These are phyloP conservation scores for Solanum sejunctum DNA, from an alignment of 257 asterid genomes.

Conservation along the genomic window DNA sequence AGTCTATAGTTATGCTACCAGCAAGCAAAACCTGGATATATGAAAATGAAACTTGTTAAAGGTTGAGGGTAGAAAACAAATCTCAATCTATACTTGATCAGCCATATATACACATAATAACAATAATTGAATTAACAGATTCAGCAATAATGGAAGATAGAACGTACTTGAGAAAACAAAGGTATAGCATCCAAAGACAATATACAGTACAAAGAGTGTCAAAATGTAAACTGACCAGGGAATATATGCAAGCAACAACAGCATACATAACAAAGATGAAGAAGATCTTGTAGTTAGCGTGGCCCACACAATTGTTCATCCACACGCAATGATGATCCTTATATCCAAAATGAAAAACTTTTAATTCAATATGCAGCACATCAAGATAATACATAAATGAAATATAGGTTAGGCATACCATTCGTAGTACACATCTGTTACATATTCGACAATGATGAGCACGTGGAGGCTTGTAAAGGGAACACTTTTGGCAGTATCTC, in stretches of 20 bases:
- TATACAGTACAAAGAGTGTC: neutral
- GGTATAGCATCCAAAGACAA: neutral
- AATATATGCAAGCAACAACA: slow-evolving; percentile 64
- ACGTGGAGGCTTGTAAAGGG: slow-evolving; percentile 81
- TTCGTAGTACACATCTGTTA: slow-evolving; percentile 79
- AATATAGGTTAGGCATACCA: slow-evolving; percentile 49
- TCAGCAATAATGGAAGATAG: neutral
- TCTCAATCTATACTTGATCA: neutral
- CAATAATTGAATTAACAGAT: neutral
- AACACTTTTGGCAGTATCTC: slow-evolving; percentile 90
- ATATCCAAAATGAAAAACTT: slow-evolving; percentile 32
- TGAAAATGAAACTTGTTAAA: neutral
- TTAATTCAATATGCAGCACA: slow-evolving; percentile 16
- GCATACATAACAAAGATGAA: slow-evolving; percentile 62
- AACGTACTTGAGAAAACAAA: neutral
- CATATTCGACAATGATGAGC: slow-evolving; percentile 94
- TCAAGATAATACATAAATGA: slow-evolving; percentile 13
- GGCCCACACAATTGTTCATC: slow-evolving; percentile 95
- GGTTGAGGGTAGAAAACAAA: neutral
- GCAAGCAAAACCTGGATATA: slow-evolving; percentile 46
- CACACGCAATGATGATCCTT: slow-evolving; percentile 96
- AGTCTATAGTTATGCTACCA: slow-evolving; percentile 52
- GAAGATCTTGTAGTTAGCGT: slow-evolving; percentile 81
- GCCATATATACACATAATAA: neutral
- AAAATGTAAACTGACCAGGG: slow-evolving; percentile 46